phyloP scores from a whole-genome alignment of 257 asterid species.

The Fraxinus cuspidata region DNA sequence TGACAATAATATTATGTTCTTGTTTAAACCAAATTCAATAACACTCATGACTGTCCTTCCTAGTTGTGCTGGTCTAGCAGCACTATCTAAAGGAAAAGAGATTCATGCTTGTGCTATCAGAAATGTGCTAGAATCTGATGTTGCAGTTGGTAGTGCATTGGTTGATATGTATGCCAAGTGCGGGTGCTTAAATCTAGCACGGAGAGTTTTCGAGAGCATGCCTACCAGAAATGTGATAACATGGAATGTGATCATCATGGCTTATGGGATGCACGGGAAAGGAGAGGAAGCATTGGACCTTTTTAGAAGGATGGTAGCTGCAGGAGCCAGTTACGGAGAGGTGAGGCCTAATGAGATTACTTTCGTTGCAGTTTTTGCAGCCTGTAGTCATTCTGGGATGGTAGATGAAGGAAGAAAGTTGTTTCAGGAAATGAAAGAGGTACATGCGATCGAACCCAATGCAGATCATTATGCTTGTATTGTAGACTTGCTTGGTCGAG shows the following conservation, averaged over 20 bases:
- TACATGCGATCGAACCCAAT: constrained; percentile 55
- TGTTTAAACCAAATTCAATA: constrained; percentile 64
- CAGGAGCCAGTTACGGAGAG: constrained; percentile 36
- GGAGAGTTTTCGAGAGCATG: constrained; percentile 63
- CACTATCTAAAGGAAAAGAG: constrained; percentile 77
- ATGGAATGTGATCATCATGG: constrained; percentile 87
- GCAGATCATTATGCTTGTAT: constrained; percentile 83
- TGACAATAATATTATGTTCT: constrained; percentile 24
- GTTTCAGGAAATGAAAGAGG: constrained; percentile 59
- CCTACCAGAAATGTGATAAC: constrained; percentile 68
- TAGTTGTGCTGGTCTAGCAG: constrained; percentile 71
- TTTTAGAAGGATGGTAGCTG: constrained; percentile 47
- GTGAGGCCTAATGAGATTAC: constrained; percentile 74
- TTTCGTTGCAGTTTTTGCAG: constrained; percentile 69
- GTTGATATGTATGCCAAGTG: constrained; percentile 91
- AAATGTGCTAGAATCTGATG: constrained; percentile 55
- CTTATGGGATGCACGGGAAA: constrained; percentile 90
- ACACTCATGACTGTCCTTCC: constrained; percentile 89
- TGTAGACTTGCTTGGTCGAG: constrained; percentile 86
- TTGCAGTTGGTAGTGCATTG: constrained; percentile 82
- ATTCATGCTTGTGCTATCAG: constrained; percentile 70
- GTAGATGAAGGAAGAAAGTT: constrained; percentile 64
- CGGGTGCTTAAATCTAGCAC: constrained; percentile 70
- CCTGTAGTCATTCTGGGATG: constrained; percentile 87
- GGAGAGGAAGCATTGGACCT: constrained; percentile 64